Percentiles rank a stretch among this genome's conserved stretches.
Evolutionary conservation across 495 filamentous ascomycete genomes (phyloP).

Genomic region (Aspergillus nidulans): DNA sequence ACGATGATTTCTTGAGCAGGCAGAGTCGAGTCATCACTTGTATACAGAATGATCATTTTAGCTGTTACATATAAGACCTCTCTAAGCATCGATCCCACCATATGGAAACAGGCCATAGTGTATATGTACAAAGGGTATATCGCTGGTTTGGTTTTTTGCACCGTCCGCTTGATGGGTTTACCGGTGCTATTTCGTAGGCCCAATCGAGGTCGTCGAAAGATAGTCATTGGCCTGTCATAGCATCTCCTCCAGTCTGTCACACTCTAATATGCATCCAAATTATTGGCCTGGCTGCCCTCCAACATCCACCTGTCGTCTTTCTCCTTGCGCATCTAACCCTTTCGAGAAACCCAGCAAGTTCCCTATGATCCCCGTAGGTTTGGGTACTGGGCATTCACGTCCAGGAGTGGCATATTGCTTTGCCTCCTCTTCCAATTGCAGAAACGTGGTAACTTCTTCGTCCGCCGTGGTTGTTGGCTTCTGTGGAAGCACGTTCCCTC

Average conservation of each 20-base stretch:
- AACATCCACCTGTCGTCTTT: slow-evolving; percentile 4
- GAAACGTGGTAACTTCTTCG: slow-evolving; percentile 43
- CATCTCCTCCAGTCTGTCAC: not conserved
- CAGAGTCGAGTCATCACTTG: not conserved
- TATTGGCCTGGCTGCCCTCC: not conserved
- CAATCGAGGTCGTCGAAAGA: not conserved
- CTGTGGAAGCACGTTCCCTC: slow-evolving; percentile 15
- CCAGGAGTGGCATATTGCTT: slow-evolving; percentile 29
- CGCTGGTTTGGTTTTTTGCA: slow-evolving; percentile 7
- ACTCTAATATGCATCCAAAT: not conserved
- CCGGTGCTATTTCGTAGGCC: not conserved
- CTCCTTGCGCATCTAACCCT: slow-evolving; percentile 4
- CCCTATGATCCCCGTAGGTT: slow-evolving; percentile 70
- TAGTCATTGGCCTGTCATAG: not conserved
- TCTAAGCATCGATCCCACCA: slow-evolving; percentile 2
- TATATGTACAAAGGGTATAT: slow-evolving; percentile 27
- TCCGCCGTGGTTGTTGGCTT: slow-evolving; percentile 25
- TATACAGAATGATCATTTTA: not conserved
- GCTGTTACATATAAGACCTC: not conserved
- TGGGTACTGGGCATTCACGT: slow-evolving; percentile 75
- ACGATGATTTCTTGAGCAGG: not conserved
- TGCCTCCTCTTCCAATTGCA: slow-evolving; percentile 43
- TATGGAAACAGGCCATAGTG: slow-evolving; percentile 7
- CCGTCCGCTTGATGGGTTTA: not conserved
- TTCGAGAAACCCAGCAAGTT: slow-evolving; percentile 63